Evolutionary conservation across 2,329 filamentous ascomycete genomes (phyloP).

Genomic region (Pseudogymnoascus sp.): DNA sequence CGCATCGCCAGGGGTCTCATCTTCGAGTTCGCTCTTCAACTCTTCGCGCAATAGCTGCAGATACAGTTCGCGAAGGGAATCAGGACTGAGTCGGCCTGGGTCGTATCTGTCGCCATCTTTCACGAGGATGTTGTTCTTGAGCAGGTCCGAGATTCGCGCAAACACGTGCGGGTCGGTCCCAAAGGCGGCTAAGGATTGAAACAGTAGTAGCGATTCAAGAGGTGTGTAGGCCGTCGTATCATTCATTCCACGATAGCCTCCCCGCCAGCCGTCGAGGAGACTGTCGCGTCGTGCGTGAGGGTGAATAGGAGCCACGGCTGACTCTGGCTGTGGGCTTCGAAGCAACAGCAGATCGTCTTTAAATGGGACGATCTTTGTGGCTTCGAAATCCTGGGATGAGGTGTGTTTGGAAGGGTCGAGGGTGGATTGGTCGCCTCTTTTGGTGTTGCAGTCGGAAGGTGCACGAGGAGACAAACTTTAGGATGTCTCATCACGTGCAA

Average conservation of each 20-base stretch:
- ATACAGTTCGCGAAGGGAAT: slow-evolving; percentile 73
- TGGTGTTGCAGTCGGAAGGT: neutral
- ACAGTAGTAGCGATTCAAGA: slow-evolving; percentile 79
- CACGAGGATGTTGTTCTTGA: slow-evolving; percentile 68
- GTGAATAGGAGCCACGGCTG: slow-evolving; percentile 47
- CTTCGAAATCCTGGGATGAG: slow-evolving; percentile 1
- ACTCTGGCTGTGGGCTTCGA: neutral
- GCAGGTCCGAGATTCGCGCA: slow-evolving; percentile 61
- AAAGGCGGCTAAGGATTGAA: slow-evolving; percentile 67
- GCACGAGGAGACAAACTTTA: slow-evolving; percentile 5
- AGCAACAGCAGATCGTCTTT: neutral
- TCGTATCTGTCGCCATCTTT: slow-evolving; percentile 65
- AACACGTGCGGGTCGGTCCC: slow-evolving; percentile 62
- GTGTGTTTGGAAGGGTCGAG: neutral
- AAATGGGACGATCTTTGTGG: neutral
- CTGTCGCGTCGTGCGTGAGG: slow-evolving; percentile 44
- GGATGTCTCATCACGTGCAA: neutral
- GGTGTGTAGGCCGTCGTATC: slow-evolving; percentile 62
- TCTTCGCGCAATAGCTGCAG: slow-evolving; percentile 70
- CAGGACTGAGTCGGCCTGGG: slow-evolving; percentile 63
- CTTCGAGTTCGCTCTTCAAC: slow-evolving; percentile 43
- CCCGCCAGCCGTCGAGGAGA: slow-evolving; percentile 50
- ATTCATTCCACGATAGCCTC: slow-evolving; percentile 50
- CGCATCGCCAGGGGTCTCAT: slow-evolving; percentile 36
- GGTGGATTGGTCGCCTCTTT: slow-evolving; percentile 1